phyloP scores from a whole-genome alignment of 306 rosid genomes.

The Morella rubra region DNA sequence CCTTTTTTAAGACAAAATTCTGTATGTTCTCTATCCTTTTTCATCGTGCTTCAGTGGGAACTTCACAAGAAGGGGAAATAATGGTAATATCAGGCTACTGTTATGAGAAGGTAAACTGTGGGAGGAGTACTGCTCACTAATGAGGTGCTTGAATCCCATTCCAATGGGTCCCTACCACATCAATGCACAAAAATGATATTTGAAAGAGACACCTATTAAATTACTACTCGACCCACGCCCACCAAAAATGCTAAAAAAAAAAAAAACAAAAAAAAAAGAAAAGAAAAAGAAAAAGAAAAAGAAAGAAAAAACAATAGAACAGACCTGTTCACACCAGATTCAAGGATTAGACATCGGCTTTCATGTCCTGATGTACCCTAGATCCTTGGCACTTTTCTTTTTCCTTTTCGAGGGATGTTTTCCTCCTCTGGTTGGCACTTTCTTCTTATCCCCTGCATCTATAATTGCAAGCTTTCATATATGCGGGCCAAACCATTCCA shows the following conservation, averaged over 20 bases:
- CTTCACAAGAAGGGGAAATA: neutral
- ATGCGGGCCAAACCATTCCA: neutral
- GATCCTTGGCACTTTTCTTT: neutral
- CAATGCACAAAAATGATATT: conserved; percentile 16
- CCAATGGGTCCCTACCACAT: neutral
- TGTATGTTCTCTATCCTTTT: too few relatives aligned
- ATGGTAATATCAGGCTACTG: neutral
- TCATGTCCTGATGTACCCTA: conserved; percentile 13
- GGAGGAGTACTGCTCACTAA: neutral
- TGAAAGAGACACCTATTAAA: neutral
- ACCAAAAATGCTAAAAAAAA: too few relatives aligned
- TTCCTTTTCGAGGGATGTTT: conserved; percentile 1
- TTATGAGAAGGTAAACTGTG: neutral
- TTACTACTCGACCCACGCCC: neutral
- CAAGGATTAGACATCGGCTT: conserved; percentile 3
- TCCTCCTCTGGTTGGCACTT: neutral
- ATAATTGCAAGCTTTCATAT: neutral
- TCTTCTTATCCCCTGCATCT: neutral
- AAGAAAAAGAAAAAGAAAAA: neutral
- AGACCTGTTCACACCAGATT: neutral
- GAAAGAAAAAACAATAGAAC: neutral
- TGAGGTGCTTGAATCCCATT: conserved; percentile 12
- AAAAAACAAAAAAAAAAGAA: too few relatives aligned
- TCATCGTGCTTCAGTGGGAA: neutral
- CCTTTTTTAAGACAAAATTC: too few relatives aligned